Evolutionary conservation across 495 filamentous ascomycete species (phyloP).

Genomic region (Tetracladium marchalianum): DNA sequence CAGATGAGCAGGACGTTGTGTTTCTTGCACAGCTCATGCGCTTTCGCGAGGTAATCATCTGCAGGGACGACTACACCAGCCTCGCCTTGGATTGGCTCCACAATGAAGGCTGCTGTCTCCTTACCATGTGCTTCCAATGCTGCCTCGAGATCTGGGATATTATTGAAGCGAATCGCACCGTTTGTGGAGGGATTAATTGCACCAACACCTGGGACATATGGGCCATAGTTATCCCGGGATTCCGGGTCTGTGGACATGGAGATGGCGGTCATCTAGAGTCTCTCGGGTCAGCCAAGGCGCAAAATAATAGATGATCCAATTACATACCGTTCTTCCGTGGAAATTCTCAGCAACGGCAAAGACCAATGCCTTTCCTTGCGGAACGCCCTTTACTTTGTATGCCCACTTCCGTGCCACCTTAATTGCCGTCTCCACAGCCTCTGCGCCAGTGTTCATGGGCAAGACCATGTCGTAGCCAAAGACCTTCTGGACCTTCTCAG

Average conservation of each 20-base stretch:
- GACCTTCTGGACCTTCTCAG: constrained; percentile 72
- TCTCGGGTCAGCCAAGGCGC: constrained; percentile 13
- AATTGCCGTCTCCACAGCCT: constrained; percentile 96
- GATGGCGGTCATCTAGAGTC: constrained; percentile 74
- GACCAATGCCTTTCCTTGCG: constrained; percentile 72
- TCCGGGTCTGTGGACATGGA: constrained; percentile 92
- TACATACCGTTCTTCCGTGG: constrained; percentile 82
- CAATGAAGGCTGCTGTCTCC: constrained; percentile 85
- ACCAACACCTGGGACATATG: constrained; percentile 83
- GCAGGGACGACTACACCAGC: constrained; percentile 94
- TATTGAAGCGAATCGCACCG: constrained; percentile 74
- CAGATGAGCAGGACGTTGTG: constrained; percentile 92
- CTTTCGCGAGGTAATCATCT: constrained; percentile 74
- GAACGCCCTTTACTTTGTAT: constrained; percentile 91
- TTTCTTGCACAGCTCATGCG: constrained; percentile 80
- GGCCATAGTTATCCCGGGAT: constrained; percentile 93
- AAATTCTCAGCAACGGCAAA: constrained; percentile 88
- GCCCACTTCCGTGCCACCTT: constrained; percentile 99
- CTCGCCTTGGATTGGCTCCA: constrained; percentile 97
- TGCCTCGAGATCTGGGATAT: constrained; percentile 67
- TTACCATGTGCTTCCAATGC: constrained; percentile 71
- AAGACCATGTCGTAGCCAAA: constrained; percentile 98
- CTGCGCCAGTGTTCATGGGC: constrained; percentile 98
- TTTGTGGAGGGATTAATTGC: constrained; percentile 67
- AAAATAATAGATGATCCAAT: constrained; percentile 5